Conservation (phyloP, 768 basidiomycete genomes). For the Collybiopsis confluens region DNA sequence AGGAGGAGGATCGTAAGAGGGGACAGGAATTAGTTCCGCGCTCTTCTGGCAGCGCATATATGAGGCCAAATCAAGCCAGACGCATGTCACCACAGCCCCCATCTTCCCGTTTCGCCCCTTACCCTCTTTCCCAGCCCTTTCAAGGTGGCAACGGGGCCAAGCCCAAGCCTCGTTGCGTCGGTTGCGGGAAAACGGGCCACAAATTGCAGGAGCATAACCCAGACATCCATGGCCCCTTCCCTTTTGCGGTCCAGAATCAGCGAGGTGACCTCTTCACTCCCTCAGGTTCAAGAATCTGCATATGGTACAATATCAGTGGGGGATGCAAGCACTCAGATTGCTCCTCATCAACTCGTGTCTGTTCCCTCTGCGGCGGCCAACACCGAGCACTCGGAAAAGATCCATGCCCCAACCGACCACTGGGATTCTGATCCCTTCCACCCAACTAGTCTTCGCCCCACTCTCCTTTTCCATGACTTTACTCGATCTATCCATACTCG, state of each 20-base stretch:
- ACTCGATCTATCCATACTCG: neutral
- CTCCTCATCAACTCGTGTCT: neutral
- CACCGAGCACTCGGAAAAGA: neutral
- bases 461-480: neutral
- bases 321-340: neutral
- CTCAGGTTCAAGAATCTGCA: neutral
- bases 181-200: neutral
- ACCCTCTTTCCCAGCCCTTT: neutral
- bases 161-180: neutral
- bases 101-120: neutral
- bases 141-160: neutral
- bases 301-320: no score
- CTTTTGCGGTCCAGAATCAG: neutral
- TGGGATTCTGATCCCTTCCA: neutral
- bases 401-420: neutral
- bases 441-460: neutral
- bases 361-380: neutral
- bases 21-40: no score
- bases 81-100: neutral
- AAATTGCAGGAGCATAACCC: neutral
- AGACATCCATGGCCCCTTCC: neutral
- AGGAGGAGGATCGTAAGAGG: no score
- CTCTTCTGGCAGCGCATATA: no score
- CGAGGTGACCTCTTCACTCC: neutral
- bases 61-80: no score